These are phyloP conservation scores for sunflower (Helianthus annuus) DNA, from an alignment of 129 eudicot genomes.

Conservation along the genomic window HanXRQr2.0-SUNRISE NC_035440.2:19187847-19188346, in stretches of 20 bases:
- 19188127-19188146: slow-evolving; percentile 36
- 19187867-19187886: slow-evolving; percentile 56
- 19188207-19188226: slow-evolving; percentile 30
- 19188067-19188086: slow-evolving; percentile 18
- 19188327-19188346: slow-evolving; percentile 78
- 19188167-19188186: slow-evolving; percentile 70
- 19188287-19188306: not conserved
- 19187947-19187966: slow-evolving; percentile 71
- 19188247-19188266: no score
- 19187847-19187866: slow-evolving; percentile 62
- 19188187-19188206: slow-evolving; percentile 64
- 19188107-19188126: slow-evolving; percentile 31
- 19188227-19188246: not conserved
- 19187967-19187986: slow-evolving; percentile 64
- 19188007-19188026: not conserved
- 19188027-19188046: not conserved
- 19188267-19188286: not conserved
- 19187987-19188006: slow-evolving; percentile 42
- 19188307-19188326: slow-evolving; percentile 52
- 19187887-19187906: slow-evolving; percentile 69
- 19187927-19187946: slow-evolving; percentile 53
- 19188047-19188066: not conserved
- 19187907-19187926: slow-evolving; percentile 69
- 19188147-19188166: slow-evolving; percentile 36
- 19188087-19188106: slow-evolving; percentile 26